Conservation (phyloP, 2,329 filamentous ascomycete genomes). For the Neocatenulostroma microsporum region DNA sequence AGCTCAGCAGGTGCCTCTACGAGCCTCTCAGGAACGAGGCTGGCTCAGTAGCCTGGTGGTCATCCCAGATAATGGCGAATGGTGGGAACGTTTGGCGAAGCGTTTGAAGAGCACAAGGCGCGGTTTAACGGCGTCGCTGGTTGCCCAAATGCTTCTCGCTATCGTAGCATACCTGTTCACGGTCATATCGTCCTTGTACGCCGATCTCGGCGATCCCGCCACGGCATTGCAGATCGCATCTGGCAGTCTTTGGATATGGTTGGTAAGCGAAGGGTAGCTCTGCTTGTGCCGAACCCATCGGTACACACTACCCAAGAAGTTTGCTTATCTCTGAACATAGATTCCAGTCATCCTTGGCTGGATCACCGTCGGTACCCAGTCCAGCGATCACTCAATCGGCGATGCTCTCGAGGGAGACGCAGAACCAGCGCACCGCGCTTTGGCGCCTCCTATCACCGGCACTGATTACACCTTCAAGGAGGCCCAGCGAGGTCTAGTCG, state of each 20-base stretch:
- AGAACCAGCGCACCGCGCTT: no score
- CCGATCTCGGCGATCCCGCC: slow-evolving; percentile 12
- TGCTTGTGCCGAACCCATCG: no score
- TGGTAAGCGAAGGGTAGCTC: no score
- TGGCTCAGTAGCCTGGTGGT: slow-evolving; percentile 20
- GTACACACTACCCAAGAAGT: no score
- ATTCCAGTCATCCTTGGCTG: slow-evolving; percentile 18
- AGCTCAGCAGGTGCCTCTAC: slow-evolving; percentile 18
- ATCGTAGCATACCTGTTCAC: slow-evolving; percentile 19
- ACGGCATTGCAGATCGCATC: slow-evolving; percentile 17
- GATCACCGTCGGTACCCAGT: slow-evolving; percentile 19
- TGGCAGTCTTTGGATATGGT: slow-evolving; percentile 19
- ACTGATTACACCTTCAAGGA: no score
- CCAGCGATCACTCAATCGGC: slow-evolving; percentile 10
- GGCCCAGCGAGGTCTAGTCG: no score
- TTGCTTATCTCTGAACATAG: no score
- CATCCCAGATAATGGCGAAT: slow-evolving; percentile 14
- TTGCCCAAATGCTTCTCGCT: slow-evolving; percentile 17
- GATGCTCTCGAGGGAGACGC: no score
- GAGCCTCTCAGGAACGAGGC: slow-evolving; percentile 14
- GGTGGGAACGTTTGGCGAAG: slow-evolving; percentile 15
- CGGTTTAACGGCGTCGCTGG: slow-evolving; percentile 17
- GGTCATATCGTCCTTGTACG: slow-evolving; percentile 10
- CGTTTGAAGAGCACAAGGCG: slow-evolving; percentile 14
- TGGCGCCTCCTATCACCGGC: no score